phyloP scores from a whole-genome alignment of 495 filamentous ascomycete species.

The Annulohypoxylon moriforme region DNA sequence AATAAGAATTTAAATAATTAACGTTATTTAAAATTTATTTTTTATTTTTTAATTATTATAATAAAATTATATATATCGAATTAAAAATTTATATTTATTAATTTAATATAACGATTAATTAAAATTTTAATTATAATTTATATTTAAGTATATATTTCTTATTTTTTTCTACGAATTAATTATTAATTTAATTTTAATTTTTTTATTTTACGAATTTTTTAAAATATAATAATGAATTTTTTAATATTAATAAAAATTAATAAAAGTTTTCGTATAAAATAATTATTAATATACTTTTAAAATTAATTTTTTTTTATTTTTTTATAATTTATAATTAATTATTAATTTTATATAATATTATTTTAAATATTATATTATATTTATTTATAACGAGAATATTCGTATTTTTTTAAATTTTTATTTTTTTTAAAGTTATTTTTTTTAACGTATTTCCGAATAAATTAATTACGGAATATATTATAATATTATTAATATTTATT shows the following conservation, averaged over 20 bases:
- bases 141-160: background rate
- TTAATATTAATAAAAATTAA: background rate
- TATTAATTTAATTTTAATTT: background rate
- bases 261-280: background rate
- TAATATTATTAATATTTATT: background rate
- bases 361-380: background rate
- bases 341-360: background rate
- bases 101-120: background rate
- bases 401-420: background rate
- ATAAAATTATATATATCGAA: background rate
- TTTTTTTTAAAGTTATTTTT: background rate
- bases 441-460: background rate
- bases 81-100: background rate
- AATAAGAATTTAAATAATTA: background rate
- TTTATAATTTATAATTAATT: background rate
- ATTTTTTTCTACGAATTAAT: background rate
- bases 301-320: background rate
- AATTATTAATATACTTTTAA: background rate
- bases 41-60: background rate
- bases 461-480: background rate
- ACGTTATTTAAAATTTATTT: background rate
- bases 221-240: background rate
- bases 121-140: background rate
- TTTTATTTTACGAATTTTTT: background rate
- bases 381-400: background rate